These are phyloP conservation scores for Phalaenopsis equestris DNA, from an alignment of 106 monocot genomes.

Conservation along the genomic window DNA sequence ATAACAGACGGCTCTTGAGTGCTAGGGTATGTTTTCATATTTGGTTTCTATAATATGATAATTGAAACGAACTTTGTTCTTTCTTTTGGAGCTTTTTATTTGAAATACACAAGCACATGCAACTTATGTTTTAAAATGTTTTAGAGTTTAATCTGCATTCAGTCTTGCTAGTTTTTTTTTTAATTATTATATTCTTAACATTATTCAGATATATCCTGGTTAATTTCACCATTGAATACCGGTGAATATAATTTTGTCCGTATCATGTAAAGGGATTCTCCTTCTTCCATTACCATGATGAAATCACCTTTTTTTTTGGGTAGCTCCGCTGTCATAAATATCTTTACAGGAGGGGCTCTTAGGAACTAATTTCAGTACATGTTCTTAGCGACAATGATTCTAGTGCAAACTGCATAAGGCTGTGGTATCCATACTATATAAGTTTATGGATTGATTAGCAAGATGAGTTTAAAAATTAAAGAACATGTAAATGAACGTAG, in stretches of 20 bases:
- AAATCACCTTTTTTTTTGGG: background rate
- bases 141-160: background rate
- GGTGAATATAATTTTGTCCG: background rate
- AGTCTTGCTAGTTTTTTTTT: background rate
- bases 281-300: background rate
- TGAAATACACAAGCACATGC: background rate
- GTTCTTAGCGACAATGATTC: background rate
- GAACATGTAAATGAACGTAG: too few species aligned
- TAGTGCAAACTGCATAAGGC: too few species aligned
- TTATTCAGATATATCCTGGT: background rate
- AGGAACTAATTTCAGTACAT: background rate
- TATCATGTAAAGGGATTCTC: background rate
- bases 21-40: constrained; percentile 45
- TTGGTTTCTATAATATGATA: background rate
- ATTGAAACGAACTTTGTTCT: background rate
- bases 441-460: too few species aligned
- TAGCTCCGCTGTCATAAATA: background rate
- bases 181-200: background rate
- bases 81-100: background rate
- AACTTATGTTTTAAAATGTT: background rate
- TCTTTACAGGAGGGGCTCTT: background rate
- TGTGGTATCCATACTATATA: too few species aligned
- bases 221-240: background rate
- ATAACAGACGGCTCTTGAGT: constrained; percentile 85
- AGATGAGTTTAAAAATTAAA: too few species aligned